These are phyloP conservation scores for Solanum rostratum DNA, from an alignment of 257 asterid species.

Conservation along the genomic window DNA sequence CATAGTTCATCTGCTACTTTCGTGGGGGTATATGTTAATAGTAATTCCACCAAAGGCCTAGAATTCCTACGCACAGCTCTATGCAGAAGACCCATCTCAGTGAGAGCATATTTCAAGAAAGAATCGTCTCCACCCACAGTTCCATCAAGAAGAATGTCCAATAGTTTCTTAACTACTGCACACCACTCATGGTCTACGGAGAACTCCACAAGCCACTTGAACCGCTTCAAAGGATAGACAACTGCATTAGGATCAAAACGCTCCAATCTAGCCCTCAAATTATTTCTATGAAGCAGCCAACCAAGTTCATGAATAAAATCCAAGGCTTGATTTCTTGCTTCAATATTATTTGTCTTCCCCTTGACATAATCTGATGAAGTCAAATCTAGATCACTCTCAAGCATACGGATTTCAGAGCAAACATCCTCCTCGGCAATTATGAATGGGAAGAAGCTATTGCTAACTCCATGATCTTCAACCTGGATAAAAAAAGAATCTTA, in stretches of 20 bases:
- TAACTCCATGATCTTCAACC: conserved; percentile 64
- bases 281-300: conserved; percentile 60
- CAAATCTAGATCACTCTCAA: conserved; percentile 54
- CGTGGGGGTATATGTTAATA: conserved; percentile 48
- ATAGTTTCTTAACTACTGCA: conserved; percentile 52
- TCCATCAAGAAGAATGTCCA: conserved; percentile 47
- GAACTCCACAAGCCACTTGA: conserved; percentile 53
- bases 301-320: conserved; percentile 73
- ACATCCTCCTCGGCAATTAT: conserved; percentile 60
- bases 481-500: conserved; percentile 6
- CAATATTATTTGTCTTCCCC: conserved; percentile 20
- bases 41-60: conserved; percentile 52
- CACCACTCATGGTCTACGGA: conserved; percentile 65
- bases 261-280: conserved; percentile 27
- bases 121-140: conserved; percentile 36
- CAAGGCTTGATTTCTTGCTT: conserved; percentile 33
- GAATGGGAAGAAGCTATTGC: conserved; percentile 63
- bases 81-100: conserved; percentile 64
- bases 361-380: conserved; percentile 15
- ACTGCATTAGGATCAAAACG: conserved; percentile 21
- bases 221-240: conserved; percentile 41
- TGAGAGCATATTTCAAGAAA: conserved; percentile 36
- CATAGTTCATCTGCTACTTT: conserved; percentile 36
- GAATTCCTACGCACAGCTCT: conserved; percentile 68
- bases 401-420: conserved; percentile 60